A percentile compares a stretch with the other conserved stretches of the same genome.
Conservation (phyloP, 371 early-diverging fungal genomes). For the Zancudomyces culisetae region DNA sequence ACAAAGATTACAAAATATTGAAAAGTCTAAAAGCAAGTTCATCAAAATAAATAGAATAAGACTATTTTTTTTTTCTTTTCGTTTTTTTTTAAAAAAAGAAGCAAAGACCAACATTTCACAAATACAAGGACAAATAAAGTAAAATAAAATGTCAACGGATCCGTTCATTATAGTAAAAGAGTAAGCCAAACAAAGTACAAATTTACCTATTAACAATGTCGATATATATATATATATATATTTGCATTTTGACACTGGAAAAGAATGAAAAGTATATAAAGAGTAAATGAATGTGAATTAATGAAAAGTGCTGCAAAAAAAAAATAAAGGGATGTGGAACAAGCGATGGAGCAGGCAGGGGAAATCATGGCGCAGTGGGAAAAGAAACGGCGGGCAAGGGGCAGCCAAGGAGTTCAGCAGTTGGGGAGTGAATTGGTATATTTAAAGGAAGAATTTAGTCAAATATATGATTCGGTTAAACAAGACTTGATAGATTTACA, state of each 20-base stretch:
- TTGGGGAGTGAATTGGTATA: constrained; percentile 21
- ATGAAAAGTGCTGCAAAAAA: no score
- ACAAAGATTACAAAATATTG: no score
- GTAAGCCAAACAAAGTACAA: constrained; percentile 5
- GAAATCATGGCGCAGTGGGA: constrained; percentile 19
- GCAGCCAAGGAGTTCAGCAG: constrained; percentile 14
- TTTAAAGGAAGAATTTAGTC: constrained; percentile 10
- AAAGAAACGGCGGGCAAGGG: constrained; percentile 7
- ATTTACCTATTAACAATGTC: neutral
- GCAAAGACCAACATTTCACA: no score
- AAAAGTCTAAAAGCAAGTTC: no score
- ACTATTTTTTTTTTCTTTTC: no score
- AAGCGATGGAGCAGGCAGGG: constrained; percentile 20
- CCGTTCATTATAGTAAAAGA: constrained; percentile 24
- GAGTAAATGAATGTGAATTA: no score
- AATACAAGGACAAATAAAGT: no score
- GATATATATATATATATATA: neutral
- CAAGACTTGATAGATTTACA: constrained; percentile 3
- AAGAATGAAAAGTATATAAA: no score
- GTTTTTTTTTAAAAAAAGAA: no score
- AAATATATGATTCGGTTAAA: constrained; percentile 2
- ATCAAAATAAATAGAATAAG: no score
- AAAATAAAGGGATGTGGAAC: constrained; percentile 19
- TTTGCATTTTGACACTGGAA: neutral
- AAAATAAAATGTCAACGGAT: constrained; percentile 8